Percentiles rank a stretch among this genome's conserved stretches.
These are phyloP conservation scores for Avena eriantha DNA, from an alignment of 176 grass and related monocot species.

Conservation along the genomic window DNA sequence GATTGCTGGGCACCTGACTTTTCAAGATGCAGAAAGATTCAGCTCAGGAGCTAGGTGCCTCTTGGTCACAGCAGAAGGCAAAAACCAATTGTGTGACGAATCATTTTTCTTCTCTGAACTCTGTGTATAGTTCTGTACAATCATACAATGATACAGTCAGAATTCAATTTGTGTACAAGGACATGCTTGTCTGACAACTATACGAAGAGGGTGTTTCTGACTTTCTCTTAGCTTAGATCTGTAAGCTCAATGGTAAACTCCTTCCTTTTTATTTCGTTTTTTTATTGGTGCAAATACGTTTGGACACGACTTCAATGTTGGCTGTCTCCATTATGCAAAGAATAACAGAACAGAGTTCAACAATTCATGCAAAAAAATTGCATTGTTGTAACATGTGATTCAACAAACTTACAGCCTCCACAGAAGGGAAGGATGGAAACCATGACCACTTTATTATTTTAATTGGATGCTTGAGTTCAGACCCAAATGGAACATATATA, in stretches of 20 bases:
- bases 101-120: neutral
- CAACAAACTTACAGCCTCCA: neutral
- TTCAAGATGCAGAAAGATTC: constrained; percentile 41
- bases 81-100: neutral
- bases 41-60: constrained; percentile 12
- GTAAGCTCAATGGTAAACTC: neutral
- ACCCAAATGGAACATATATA: neutral
- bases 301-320: neutral
- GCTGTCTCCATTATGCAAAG: neutral
- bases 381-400: neutral
- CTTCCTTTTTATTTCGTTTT: neutral
- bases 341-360: neutral
- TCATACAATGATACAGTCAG: neutral
- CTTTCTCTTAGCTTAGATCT: neutral
- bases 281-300: neutral
- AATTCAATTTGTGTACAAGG: neutral
- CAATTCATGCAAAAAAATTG: constrained; percentile 2
- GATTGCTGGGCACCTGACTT: constrained; percentile 28
- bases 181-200: neutral
- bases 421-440: constrained; percentile 25
- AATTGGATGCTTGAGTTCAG: neutral
- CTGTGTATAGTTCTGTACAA: neutral
- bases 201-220: neutral
- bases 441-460: neutral
- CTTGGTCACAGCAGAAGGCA: constrained; percentile 41